phyloP scores from a whole-genome alignment of 306 rosid species.

The Amphicarpaea edgeworthii region DNA sequence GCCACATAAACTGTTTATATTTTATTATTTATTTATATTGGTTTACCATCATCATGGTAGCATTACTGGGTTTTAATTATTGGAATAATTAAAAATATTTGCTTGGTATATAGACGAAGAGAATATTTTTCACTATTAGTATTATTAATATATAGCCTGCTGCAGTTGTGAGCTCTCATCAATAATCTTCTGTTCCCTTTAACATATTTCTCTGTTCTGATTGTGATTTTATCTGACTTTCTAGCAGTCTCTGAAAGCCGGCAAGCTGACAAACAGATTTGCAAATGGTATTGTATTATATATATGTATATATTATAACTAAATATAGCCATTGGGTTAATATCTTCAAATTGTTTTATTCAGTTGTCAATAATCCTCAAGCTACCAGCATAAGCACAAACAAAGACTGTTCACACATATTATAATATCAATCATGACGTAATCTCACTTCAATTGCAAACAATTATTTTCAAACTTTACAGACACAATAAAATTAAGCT shows the following conservation, averaged over 20 bases:
- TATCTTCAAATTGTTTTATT: constrained; percentile 52
- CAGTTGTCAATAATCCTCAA: constrained; percentile 52
- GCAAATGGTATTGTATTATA: constrained; percentile 18
- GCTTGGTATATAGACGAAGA: background rate
- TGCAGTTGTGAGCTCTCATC: constrained; percentile 14
- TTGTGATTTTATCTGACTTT: constrained; percentile 49
- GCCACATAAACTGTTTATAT: too few species aligned
- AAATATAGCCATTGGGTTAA: background rate
- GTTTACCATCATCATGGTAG: too few species aligned
- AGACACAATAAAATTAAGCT: constrained; percentile 10
- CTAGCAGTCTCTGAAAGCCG: constrained; percentile 46
- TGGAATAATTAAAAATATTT: too few species aligned
- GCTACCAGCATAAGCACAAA: constrained; percentile 46
- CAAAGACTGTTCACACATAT: background rate
- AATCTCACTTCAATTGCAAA: constrained; percentile 47
- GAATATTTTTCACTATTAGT: background rate
- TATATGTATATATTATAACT: background rate
- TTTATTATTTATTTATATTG: too few species aligned
- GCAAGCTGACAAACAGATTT: constrained; percentile 36
- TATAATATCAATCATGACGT: constrained; percentile 38
- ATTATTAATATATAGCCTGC: constrained; percentile 49
- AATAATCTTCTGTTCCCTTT: background rate
- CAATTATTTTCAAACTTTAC: constrained; percentile 27
- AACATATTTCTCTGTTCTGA: constrained; percentile 26
- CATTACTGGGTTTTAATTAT: too few species aligned